A percentile compares a stretch with the other conserved stretches of the same genome.
phyloP scores from a whole-genome alignment of 106 monocot species.

The Allium sativum region DNA sequence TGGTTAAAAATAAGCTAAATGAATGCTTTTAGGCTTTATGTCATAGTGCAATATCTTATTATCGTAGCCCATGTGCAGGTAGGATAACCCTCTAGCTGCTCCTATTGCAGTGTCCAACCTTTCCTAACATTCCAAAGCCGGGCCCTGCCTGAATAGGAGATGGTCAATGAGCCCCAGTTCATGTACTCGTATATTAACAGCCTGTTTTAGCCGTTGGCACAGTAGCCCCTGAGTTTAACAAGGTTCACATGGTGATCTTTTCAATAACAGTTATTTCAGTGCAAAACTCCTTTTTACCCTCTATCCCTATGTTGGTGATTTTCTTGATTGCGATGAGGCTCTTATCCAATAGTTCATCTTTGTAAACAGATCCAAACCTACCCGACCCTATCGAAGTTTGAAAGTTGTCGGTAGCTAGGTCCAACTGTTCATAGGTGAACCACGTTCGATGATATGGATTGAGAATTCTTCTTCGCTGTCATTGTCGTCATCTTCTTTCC shows the following conservation, averaged over 20 bases:
- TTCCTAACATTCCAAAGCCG: constrained; percentile 74
- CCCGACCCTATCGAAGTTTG: constrained; percentile 60
- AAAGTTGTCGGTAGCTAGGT: constrained; percentile 46
- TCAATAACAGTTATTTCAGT: constrained; percentile 94
- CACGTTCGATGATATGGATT: constrained; percentile 78
- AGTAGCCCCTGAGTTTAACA: constrained; percentile 79
- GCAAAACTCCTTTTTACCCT: constrained; percentile 68
- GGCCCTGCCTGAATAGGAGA: constrained; percentile 44
- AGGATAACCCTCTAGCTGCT: constrained; percentile 75
- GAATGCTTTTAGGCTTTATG: constrained; percentile 95
- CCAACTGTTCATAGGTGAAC: constrained; percentile 51
- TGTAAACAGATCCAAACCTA: constrained; percentile 86
- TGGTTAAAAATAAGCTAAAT: constrained; percentile 39
- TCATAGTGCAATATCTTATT: constrained; percentile 88
- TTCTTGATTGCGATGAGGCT: constrained; percentile 66
- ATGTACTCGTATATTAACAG: constrained; percentile 94
- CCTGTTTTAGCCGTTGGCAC: constrained; percentile 46
- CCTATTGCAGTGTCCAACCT: constrained; percentile 61
- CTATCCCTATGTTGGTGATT: constrained; percentile 36
- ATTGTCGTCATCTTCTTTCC: background rate
- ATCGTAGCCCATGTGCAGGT: constrained; percentile 80
- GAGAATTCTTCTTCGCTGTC: constrained; percentile 25
- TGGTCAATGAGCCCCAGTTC: constrained; percentile 76
- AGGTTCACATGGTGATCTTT: constrained; percentile 92
- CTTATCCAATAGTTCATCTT: constrained; percentile 55